A percentile compares a stretch with the other conserved stretches of the same genome.
These are phyloP conservation scores for Colletotrichum godetiae DNA, from an alignment of 2,329 filamentous ascomycete species.

Conservation along the genomic window DNA sequence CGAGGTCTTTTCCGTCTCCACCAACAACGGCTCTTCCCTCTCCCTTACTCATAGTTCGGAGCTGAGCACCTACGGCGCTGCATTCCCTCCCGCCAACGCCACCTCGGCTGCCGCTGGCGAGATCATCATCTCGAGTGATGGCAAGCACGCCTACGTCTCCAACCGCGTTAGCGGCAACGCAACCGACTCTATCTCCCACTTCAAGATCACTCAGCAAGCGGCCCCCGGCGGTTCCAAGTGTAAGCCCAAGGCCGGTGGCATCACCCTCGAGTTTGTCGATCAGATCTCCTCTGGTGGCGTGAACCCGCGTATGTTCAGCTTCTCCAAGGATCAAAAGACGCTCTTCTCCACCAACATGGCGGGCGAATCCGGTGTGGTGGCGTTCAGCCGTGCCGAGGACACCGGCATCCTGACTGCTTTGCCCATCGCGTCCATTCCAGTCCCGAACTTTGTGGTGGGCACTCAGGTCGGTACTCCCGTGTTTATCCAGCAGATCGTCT, in stretches of 20 bases:
- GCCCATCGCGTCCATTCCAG: slow-evolving; percentile 42
- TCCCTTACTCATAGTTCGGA: slow-evolving; percentile 49
- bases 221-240: slow-evolving; percentile 37
- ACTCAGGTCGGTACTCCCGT: slow-evolving; percentile 41
- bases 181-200: slow-evolving; percentile 61
- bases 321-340: slow-evolving; percentile 46
- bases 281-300: slow-evolving; percentile 48
- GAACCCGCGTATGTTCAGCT: slow-evolving; percentile 60
- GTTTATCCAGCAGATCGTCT: slow-evolving; percentile 46
- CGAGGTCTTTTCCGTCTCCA: slow-evolving; percentile 52
- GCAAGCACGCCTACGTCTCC: slow-evolving; percentile 60
- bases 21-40: slow-evolving; percentile 49
- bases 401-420: slow-evolving; percentile 44
- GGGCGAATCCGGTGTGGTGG: slow-evolving; percentile 50
- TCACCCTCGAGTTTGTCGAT: slow-evolving; percentile 48
- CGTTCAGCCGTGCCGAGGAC: slow-evolving; percentile 36
- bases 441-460: slow-evolving; percentile 40
- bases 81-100: slow-evolving; percentile 47
- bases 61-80: slow-evolving; percentile 50
- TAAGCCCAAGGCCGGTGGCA: slow-evolving; percentile 40
- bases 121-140: slow-evolving; percentile 54
- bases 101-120: slow-evolving; percentile 57
- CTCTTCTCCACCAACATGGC: slow-evolving; percentile 61
- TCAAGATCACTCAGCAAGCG: slow-evolving; percentile 46
- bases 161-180: slow-evolving; percentile 59